These are phyloP conservation scores for Penicillium janthinellum DNA, from an alignment of 2,329 filamentous ascomycete species.

Conservation along the genomic window DNA sequence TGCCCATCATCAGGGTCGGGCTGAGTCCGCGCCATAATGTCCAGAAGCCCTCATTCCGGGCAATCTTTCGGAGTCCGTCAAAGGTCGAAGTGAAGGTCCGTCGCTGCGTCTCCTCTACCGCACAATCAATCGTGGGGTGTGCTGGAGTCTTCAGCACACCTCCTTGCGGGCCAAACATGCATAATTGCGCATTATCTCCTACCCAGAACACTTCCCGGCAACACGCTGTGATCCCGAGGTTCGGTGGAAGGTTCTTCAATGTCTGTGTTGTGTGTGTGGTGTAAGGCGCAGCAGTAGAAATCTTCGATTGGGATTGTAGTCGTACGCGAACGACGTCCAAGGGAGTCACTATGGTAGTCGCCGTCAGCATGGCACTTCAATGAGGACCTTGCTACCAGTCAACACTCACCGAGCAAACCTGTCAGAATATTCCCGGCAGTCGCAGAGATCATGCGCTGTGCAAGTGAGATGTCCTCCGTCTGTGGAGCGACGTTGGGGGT, in stretches of 20 bases:
- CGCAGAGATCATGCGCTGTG: slow-evolving; percentile 93
- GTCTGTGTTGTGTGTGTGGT: slow-evolving; percentile 52
- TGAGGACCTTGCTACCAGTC: slow-evolving; percentile 1
- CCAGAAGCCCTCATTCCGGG: slow-evolving; percentile 81
- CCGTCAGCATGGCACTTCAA: background rate
- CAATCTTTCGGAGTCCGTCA: slow-evolving; percentile 91
- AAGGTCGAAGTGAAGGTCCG: slow-evolving; percentile 86
- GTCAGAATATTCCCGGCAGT: slow-evolving; percentile 88
- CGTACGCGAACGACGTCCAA: slow-evolving; percentile 96
- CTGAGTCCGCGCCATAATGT: slow-evolving; percentile 92
- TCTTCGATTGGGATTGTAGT: slow-evolving; percentile 76
- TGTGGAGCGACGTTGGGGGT: slow-evolving; percentile 20
- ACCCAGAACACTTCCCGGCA: slow-evolving; percentile 98
- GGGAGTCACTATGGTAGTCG: slow-evolving; percentile 70
- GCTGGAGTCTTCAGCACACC: slow-evolving; percentile 45
- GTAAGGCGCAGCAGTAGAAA: slow-evolving; percentile 58
- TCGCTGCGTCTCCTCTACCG: slow-evolving; percentile 81
- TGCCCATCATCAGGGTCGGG: slow-evolving; percentile 90
- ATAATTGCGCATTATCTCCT: slow-evolving; percentile 79
- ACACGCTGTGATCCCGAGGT: slow-evolving; percentile 89
- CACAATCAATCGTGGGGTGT: slow-evolving; percentile 66
- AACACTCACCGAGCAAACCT: slow-evolving; percentile 73
- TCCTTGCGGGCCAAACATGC: slow-evolving; percentile 62
- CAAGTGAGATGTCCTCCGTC: slow-evolving; percentile 66
- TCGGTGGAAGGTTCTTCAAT: slow-evolving; percentile 72